phyloP scores from a whole-genome alignment of 1,139 yeast genomes.

The Kluyveromyces sp. region DNA sequence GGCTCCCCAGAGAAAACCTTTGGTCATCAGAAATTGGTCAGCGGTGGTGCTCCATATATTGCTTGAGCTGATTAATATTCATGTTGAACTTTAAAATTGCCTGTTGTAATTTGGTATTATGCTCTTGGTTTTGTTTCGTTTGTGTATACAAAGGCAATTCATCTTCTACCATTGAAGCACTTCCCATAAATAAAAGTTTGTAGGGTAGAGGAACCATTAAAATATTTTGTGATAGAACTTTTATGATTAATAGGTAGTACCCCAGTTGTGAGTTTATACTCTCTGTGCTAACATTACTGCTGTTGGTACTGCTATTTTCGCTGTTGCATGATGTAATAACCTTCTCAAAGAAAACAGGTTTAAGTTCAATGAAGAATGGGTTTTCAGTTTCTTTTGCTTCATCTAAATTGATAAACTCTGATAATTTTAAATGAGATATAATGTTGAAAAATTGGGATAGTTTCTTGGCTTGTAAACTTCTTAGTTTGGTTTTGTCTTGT shows the following conservation, averaged over 20 bases:
- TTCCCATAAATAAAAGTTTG: slow-evolving; percentile 21
- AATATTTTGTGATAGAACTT: slow-evolving; percentile 17
- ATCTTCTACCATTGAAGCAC: slow-evolving; percentile 21
- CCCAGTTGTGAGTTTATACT: slow-evolving; percentile 22
- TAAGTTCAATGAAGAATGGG: slow-evolving; percentile 4
- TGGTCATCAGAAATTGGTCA: slow-evolving; percentile 55
- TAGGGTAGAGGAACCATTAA: slow-evolving; percentile 21
- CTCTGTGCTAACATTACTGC: too few species aligned
- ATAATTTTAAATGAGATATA: slow-evolving; percentile 11
- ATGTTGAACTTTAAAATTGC: slow-evolving; percentile 22
- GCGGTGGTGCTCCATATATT: slow-evolving; percentile 35
- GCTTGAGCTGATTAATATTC: slow-evolving; percentile 22
- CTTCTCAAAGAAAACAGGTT: slow-evolving; percentile 1
- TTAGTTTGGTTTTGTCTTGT: slow-evolving; percentile 15
- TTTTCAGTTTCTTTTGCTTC: background rate
- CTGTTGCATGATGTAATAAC: background rate
- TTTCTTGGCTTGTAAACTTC: slow-evolving; percentile 14
- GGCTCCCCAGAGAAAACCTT: slow-evolving; percentile 42
- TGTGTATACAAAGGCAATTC: slow-evolving; percentile 20
- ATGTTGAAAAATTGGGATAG: slow-evolving; percentile 16
- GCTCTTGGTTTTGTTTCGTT: slow-evolving; percentile 12
- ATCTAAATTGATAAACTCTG: slow-evolving; percentile 1
- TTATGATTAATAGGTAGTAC: slow-evolving; percentile 21
- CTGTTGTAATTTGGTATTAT: slow-evolving; percentile 11
- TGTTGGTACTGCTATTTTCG: background rate